Percentiles rank a stretch among this genome's conserved stretches.
These are phyloP conservation scores for Coprinellus micaceus DNA, from an alignment of 768 basidiomycete species.

Conservation along the genomic window DNA sequence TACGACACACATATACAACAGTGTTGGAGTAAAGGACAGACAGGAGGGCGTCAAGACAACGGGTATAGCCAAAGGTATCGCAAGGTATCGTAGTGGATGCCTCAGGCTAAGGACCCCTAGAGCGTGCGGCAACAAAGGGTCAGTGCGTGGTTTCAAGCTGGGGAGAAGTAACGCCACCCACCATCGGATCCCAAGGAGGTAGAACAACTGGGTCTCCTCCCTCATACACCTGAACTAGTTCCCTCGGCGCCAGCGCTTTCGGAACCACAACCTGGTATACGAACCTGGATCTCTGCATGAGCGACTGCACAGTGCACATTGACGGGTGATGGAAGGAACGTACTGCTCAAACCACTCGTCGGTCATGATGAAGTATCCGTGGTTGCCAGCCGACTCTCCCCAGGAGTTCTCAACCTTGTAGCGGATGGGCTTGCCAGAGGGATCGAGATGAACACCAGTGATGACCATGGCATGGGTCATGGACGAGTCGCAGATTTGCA, in stretches of 20 bases:
- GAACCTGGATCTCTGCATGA: constrained; percentile 42
- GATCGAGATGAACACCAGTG: constrained; percentile 84
- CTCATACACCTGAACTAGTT: constrained; percentile 80
- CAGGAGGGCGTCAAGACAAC: too few species aligned
- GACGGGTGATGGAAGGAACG: constrained; percentile 25
- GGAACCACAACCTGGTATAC: constrained; percentile 94
- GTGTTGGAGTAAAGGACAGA: too few species aligned
- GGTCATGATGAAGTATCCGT: constrained; percentile 92
- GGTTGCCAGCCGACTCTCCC: constrained; percentile 72
- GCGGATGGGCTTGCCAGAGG: constrained; percentile 68
- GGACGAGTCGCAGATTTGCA: constrained; percentile 76
- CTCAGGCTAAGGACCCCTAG: too few species aligned
- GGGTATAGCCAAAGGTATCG: too few species aligned
- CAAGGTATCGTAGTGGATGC: too few species aligned
- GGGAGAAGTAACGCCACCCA: too few species aligned
- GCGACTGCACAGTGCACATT: background rate
- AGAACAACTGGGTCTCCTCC: constrained; percentile 59
- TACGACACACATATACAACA: too few species aligned
- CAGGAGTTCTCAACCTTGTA: constrained; percentile 98
- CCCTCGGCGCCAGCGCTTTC: constrained; percentile 71
- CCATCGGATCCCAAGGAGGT: constrained; percentile 94
- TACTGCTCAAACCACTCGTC: constrained; percentile 90
- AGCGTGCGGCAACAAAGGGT: too few species aligned
- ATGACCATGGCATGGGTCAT: constrained; percentile 99
- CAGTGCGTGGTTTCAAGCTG: too few species aligned